Evolutionary conservation across 768 basidiomycete genomes (phyloP), one percentile per base, ranked within the genome.

Genomic region (Scleroderma bovista): DNA sequence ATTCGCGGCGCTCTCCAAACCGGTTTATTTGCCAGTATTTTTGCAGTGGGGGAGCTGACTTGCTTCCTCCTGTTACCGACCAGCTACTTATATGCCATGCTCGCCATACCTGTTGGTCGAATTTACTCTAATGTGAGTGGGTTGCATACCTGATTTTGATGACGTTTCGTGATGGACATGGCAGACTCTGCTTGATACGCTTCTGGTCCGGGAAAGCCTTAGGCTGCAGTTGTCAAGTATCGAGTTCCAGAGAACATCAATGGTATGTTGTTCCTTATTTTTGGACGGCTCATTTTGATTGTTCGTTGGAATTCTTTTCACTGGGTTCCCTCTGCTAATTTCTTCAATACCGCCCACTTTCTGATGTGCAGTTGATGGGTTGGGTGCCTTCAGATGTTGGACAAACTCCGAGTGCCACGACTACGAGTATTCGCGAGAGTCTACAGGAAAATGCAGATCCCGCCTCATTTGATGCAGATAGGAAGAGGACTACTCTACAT

Each of bases 1-100:
- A 78, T 80, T 49, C 74, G 75, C 41, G 76, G 78, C 22, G 76
- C 77, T 10, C 59, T 80, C 33, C 76, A 79, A 53, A 79, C 78
- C 9, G 78, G 78, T 40, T 50, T 75, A 3, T 79, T 79, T 51
- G 75, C 72, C 6, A 71, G 74, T 0, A 60, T 76, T 3, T 77
- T 80, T 44, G 75, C 77, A 6, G 53, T 78, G 19, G 74, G 69
- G 1, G 77, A 78, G 58, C 60, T 80, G 22, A 71, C 76, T 41
- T 57, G 64, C 2, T 68, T 68, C 55, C 17, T 61, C 11, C 51
- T 47, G 5, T 55, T 54, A 17, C 60, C 60, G 1, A 55, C 60
- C 12, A 69, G 70, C 4, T 66, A 59, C 24, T 51, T 68, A 6
- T 73, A 69, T 48, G 53, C 60, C n/a, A 64, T 71, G 55, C 71